phyloP scores from a whole-genome alignment of 2,329 filamentous ascomycete genomes.

The Cryphonectria parasitica region DNA sequence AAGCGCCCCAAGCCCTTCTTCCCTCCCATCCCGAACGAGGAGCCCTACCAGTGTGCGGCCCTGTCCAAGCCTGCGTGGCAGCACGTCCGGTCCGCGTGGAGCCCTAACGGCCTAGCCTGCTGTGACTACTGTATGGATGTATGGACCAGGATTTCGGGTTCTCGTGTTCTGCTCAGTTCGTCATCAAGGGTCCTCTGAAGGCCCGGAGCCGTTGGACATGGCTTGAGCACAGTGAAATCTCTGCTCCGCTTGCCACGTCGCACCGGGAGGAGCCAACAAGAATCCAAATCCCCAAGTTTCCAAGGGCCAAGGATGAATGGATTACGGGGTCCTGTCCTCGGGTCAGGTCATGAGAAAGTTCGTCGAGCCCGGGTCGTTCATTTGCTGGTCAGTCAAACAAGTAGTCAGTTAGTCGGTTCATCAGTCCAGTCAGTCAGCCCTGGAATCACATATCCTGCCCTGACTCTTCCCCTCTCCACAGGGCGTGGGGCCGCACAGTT shows the following conservation, averaged over 20 bases:
- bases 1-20: conserved; percentile 1
- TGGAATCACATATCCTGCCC: not conserved
- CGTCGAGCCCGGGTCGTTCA: not conserved
- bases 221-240: conserved; percentile 8
- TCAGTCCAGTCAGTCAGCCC: not conserved
- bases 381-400: not conserved
- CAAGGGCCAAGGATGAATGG: not conserved
- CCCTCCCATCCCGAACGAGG: not conserved
- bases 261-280: not conserved
- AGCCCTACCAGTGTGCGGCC: not conserved
- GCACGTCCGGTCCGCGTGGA: not conserved
- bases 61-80: not conserved
- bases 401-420: not conserved
- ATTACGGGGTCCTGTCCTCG: not conserved
- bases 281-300: not conserved
- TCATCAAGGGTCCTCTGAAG: conserved; percentile 2
- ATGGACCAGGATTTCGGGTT: conserved; percentile 4
- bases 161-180: not conserved
- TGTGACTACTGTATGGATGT: not conserved
- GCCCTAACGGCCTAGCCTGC: not conserved
- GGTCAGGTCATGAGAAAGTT: not conserved
- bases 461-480: not conserved
- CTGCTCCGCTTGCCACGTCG: conserved; percentile 12
- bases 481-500: not conserved
- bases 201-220: conserved; percentile 5